phyloP scores from a whole-genome alignment of 495 filamentous ascomycete genomes.

The Penicillium subrubescens region DNA sequence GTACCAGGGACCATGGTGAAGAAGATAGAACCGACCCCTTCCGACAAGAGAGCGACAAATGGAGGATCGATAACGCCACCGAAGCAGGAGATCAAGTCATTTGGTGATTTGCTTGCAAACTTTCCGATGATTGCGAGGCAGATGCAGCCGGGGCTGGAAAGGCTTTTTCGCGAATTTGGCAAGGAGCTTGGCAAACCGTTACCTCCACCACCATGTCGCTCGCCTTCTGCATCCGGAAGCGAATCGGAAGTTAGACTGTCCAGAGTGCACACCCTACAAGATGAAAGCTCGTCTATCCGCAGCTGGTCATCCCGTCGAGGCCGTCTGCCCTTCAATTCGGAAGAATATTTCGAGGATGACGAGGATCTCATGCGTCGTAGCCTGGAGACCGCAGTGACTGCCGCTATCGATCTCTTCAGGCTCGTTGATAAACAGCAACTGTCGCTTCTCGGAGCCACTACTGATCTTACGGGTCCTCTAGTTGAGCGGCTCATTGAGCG shows the following conservation, averaged over 20 bases:
- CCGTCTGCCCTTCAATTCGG: conserved; percentile 50
- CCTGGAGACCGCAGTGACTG: conserved; percentile 87
- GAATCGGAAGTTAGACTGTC: conserved; percentile 28
- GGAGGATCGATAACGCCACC: conserved; percentile 46
- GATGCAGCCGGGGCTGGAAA: conserved; percentile 91
- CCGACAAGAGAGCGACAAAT: conserved; percentile 38
- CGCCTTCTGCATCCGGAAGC: conserved; percentile 40
- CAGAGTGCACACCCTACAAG: conserved; percentile 28
- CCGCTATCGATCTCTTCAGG: conserved; percentile 94
- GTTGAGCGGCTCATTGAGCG: conserved; percentile 95
- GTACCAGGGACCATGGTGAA: conserved; percentile 47
- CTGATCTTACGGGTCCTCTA: conserved; percentile 86
- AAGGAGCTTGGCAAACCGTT: conserved; percentile 81
- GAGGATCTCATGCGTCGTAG: conserved; percentile 83
- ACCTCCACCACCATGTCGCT: conserved; percentile 72
- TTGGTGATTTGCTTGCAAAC: conserved; percentile 85
- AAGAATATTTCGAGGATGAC: conserved; percentile 72
- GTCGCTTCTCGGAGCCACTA: conserved; percentile 87
- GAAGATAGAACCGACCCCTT: conserved; percentile 21
- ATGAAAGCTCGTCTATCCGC: conserved; percentile 39
- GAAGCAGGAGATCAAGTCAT: conserved; percentile 89
- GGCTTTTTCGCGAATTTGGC: conserved; percentile 87
- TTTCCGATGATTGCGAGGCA: conserved; percentile 97
- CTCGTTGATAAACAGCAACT: conserved; percentile 94
- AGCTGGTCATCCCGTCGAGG: conserved; percentile 41